Base-by-base conservation (phyloP, 768 basidiomycete species). In the Leucosporidium scottii region DNA sequence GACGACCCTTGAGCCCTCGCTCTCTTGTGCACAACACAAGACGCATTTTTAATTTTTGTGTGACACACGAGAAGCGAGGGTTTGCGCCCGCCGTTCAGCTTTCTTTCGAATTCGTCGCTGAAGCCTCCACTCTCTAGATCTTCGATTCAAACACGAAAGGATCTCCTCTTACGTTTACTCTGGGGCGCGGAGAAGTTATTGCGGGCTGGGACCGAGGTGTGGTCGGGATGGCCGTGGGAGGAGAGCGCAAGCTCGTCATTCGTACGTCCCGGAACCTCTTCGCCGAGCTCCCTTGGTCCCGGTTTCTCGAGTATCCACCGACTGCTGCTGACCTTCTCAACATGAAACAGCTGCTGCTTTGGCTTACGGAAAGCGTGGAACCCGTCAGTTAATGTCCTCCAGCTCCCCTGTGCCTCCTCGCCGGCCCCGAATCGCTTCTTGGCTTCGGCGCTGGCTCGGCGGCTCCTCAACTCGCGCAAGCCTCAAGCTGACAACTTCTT, bases 131-230 rank as follows among this genome's bases (percentile, higher is more conserved):
- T 47, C 64, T 55, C 36, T 15, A 44, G 39, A 63, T 65, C 25
- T 92, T 92, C 72, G 91, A 93, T 79, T 81, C 83, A 72, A 92
- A 92, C 78, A 84, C 82, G 72, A 87, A 86, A 78, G 93, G 93
- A 73, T 87, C 88, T 74, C 91, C 92, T 30, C 88, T 92, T 79
- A 79, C 80, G 53, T 93, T 93, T 83, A 83, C 79, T 36, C 82
- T 98, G 28, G 94, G 93, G 48, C 81, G 84, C 66, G 91, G 90
- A 30, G 88, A 94, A 77, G 94, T 98, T 61, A 96, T 98, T 79
- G 91, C 91, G 82, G 78, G 76, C n/a, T 73, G 68, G 74, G 94
- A 97, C 74, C 81, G 90, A 75, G 94, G 93, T 50, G 82, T 97
- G 64, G 86, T 82, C 36, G 94, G 94, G 44, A 96, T 98, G 93